phyloP scores from a whole-genome alignment of 2,329 filamentous ascomycete species.

The Monosporascus sp. region DNA sequence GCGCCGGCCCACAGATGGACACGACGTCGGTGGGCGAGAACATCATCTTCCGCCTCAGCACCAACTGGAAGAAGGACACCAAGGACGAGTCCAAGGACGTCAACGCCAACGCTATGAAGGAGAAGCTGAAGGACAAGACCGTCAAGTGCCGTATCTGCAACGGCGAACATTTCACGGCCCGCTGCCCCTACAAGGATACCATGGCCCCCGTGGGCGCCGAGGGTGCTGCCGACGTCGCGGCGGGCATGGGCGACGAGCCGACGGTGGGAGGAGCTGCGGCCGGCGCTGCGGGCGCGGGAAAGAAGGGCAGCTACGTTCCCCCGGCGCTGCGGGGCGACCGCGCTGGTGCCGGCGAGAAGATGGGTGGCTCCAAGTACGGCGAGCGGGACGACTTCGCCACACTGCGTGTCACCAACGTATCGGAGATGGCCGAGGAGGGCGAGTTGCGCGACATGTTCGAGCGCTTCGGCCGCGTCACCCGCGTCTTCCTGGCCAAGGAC shows the following conservation, averaged over 20 bases:
- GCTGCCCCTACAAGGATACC: slow-evolving; percentile 99
- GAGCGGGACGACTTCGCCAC: slow-evolving; percentile 96
- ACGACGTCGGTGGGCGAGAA: slow-evolving; percentile 96
- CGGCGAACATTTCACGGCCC: slow-evolving; percentile 97
- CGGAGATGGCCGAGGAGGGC: slow-evolving; percentile 92
- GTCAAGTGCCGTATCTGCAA: slow-evolving; percentile 99
- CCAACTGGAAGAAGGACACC: slow-evolving; percentile 89
- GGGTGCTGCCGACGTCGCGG: slow-evolving; percentile 47
- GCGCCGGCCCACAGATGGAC: slow-evolving; percentile 74
- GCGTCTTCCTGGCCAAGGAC: slow-evolving; percentile 97
- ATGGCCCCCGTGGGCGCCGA: slow-evolving; percentile 80
- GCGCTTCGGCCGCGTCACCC: slow-evolving; percentile 90
- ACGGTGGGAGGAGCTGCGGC: slow-evolving; percentile 30
- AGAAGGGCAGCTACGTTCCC: slow-evolving; percentile 85
- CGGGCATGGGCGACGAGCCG: slow-evolving; percentile 47
- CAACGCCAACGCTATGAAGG: slow-evolving; percentile 70
- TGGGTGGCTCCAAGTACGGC: slow-evolving; percentile 78
- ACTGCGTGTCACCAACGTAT: slow-evolving; percentile 95
- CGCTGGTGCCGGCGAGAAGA: slow-evolving; percentile 67
- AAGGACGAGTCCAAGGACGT: slow-evolving; percentile 72
- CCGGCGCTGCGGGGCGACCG: slow-evolving; percentile 77
- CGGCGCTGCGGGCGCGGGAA: slow-evolving; percentile 52
- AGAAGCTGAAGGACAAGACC: slow-evolving; percentile 95
- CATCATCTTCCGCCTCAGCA: slow-evolving; percentile 89
- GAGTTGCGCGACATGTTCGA: slow-evolving; percentile 98